Evolutionary conservation across 2,329 filamentous ascomycete species (phyloP), one percentile per base, ranked within the genome.

Genomic region (Aspergillus pseudoterreus): DNA sequence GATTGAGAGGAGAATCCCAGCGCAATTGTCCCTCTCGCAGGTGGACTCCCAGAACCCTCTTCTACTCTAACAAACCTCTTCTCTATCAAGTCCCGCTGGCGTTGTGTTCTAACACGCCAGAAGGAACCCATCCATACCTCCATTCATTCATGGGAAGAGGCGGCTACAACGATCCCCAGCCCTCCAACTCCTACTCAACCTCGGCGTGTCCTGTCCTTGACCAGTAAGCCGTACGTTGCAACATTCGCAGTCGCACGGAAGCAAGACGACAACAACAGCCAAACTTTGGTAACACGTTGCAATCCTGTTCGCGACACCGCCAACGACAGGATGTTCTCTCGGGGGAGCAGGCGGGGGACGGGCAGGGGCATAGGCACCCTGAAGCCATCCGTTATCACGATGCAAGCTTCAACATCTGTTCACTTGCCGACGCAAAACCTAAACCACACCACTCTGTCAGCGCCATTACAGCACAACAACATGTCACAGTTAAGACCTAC

Each of bases 401-500:
- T 22, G 21, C 43, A 14, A 38, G 5, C 10, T 4, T 14, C 15
- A 35, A 19, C 32, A 14, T n/a, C 6, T 19, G n/a, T 12, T 53
- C 51, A 62, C 36, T 62, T 62, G 8, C 60, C 60, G 11, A 83
- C 79, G 62, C 80, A 83, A 54, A 82, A 82, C 55, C 79, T 82
- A 59, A 47, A 33, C 15, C 10, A 21, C 19, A 56, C 10, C 32
- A 52, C 15, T 51, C 47, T 32, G 45, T 62, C 43, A 64, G 55
- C 30, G 50, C 38, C 22, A 48, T 50, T 42, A 35, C 17, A 47
- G 51, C 24, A 24, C 27, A 33, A 43, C 49, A 38, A 45, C 46
- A 43, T 44, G 47, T 41, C n/a, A 45, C 49, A 39, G 42, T 39
- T 46, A 50, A 33, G 47, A 38, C 83, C 78, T 75, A 95, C 89